phyloP scores from a whole-genome alignment of 73 alveolate species.

The Uronychia binucleata region DNA sequence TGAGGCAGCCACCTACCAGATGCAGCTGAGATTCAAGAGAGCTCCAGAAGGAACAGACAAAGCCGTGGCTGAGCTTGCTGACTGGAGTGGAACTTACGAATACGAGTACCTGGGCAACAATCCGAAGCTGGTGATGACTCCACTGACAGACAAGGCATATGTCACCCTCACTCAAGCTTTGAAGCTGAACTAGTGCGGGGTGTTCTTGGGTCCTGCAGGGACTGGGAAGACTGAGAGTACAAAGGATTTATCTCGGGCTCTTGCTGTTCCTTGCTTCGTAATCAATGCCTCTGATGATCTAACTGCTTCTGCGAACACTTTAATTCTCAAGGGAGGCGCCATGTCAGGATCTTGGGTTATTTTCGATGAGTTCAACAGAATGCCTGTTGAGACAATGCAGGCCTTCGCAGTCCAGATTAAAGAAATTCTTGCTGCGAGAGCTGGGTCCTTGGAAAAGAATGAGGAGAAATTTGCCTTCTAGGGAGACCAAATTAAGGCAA shows the following conservation, averaged over 20 bases:
- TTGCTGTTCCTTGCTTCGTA: conserved; percentile 99
- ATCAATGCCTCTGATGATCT: conserved; percentile 99
- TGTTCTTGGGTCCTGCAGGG: conserved; percentile 99
- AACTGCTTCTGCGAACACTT: conserved; percentile 94
- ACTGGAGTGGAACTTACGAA: conserved; percentile 86
- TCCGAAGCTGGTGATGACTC: conserved; percentile 96
- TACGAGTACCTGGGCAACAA: conserved; percentile 95
- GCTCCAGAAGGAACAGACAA: conserved; percentile 83
- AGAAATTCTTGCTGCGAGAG: conserved; percentile 87
- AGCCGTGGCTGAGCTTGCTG: conserved; percentile 73
- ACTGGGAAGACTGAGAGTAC: conserved; percentile 99
- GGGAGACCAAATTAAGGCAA: conserved; percentile 80
- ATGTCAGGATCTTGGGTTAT: conserved; percentile 98
- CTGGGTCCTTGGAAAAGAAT: no score
- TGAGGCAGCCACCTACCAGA: conserved; percentile 75
- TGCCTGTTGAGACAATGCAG: conserved; percentile 89
- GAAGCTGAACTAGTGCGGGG: conserved; percentile 95
- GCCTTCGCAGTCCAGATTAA: conserved; percentile 91
- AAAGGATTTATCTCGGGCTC: conserved; percentile 98
- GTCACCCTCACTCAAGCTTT: conserved; percentile 97
- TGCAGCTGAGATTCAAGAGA: conserved; percentile 90
- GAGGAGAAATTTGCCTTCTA: conserved; percentile 75
- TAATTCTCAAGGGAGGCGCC: conserved; percentile 96
- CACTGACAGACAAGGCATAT: conserved; percentile 96
- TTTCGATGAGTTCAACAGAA: conserved; percentile 98